Evolutionary conservation across 139 green algal genomes (phyloP), one percentile per base, ranked within the genome.

Genomic region (Closterium sp.): DNA sequence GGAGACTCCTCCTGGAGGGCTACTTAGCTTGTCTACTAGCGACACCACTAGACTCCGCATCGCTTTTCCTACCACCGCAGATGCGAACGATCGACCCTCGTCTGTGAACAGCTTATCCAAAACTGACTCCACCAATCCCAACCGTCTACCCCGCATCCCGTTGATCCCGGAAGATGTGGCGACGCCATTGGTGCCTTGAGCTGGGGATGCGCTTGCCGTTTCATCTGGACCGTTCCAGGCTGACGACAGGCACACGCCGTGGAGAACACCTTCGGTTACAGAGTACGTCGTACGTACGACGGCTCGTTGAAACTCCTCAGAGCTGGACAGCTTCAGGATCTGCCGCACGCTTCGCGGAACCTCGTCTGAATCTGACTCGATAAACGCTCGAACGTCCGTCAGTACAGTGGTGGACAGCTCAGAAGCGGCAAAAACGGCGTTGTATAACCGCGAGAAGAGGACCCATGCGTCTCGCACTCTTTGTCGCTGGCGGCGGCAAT

Each of bases 91-190:
- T 28, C 91, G 91, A n/a, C 90, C 90, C 27, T 85, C 85, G 30
- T 93, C 90, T 30, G 90, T 91, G 17, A 93, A 93, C 22, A 93
- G 30, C 87, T 93, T 93, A 91, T 93, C 90, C 85, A 93, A 70
- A 42, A 93, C 31, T 9, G 50, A 34, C 29, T 93, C 90, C 24
- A 70, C 31, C 24, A 93, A 21, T 28, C 22, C 28, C 31, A 42
- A n/a, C 13, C 32, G 91, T 6, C 32, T 27, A 17, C 22, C 31
- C 17, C 7, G 34, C 17, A 29, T 91, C 84, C 31, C 22, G 84
- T 6, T 30, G 31, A 21, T n/a, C n/a, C n/a, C 38, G 38, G 38
- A 50, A 50, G 38, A 50, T 50, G 38, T 1, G 1, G 5, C 88
- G 62, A 28, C 17, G 62, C 62, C 88, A 92, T 92, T 89, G n/a